Conservation (phyloP, 768 basidiomycete genomes). For the Austroboletus eburneus region DNA sequence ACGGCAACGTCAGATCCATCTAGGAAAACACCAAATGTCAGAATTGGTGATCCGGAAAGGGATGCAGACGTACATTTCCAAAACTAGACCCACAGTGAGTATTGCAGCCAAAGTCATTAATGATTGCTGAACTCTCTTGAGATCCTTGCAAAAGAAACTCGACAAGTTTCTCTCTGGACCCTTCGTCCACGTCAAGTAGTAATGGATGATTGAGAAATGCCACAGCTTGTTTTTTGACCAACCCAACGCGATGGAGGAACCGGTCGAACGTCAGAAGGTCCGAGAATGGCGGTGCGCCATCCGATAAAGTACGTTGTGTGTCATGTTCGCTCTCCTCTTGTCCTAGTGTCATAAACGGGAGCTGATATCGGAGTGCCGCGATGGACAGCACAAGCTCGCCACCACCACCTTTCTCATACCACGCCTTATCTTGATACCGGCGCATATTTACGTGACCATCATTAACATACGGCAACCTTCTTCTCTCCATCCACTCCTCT, state of each 20-base stretch:
- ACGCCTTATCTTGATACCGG: neutral
- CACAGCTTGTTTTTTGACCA: slow-evolving; percentile 34
- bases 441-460: neutral
- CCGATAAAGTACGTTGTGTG: neutral
- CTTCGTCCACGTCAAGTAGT: slow-evolving; percentile 22
- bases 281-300: slow-evolving; percentile 34
- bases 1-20: slow-evolving; percentile 31
- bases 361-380: neutral
- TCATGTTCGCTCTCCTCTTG: neutral
- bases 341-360: neutral
- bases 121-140: no score
- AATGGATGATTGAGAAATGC: slow-evolving; percentile 37
- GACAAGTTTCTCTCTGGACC: no score
- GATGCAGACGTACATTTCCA: no score
- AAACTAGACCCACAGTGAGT: no score
- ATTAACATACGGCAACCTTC: neutral
- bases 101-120: no score
- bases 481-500: neutral
- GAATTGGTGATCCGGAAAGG: neutral
- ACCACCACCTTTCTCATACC: neutral
- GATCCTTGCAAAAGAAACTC: no score
- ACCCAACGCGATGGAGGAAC: slow-evolving; percentile 40
- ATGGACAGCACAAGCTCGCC: neutral
- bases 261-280: slow-evolving; percentile 40
- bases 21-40: slow-evolving; percentile 5